These are phyloP conservation scores for Alternaria triticimaculans DNA, from an alignment of 2,329 filamentous ascomycete genomes.

Conservation along the genomic window DNA sequence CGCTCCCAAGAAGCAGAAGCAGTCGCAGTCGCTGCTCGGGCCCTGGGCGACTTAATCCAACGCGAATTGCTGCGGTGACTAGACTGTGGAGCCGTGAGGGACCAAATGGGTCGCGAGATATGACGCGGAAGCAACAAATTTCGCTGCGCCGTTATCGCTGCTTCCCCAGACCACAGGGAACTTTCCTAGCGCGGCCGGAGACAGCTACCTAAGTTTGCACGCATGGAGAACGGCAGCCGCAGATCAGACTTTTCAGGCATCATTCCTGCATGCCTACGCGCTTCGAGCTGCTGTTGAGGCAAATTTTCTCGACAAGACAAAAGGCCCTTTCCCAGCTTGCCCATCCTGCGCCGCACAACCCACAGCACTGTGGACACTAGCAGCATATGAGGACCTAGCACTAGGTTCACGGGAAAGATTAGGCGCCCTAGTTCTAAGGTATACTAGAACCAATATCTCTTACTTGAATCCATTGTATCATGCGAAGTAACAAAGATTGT, in stretches of 20 bases:
- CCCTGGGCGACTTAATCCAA: slow-evolving; percentile 19
- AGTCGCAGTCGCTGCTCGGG: slow-evolving; percentile 9
- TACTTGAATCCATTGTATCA: not conserved
- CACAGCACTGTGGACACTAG: not conserved
- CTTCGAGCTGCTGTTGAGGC: not conserved
- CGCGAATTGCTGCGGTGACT: slow-evolving; percentile 24
- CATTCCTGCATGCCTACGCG: not conserved
- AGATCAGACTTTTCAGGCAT: slow-evolving; percentile 1
- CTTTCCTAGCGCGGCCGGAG: not conserved
- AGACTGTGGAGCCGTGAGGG: slow-evolving; percentile 18
- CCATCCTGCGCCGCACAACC: not conserved
- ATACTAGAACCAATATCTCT: not conserved
- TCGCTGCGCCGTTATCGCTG: slow-evolving; percentile 28
- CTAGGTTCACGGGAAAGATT: not conserved
- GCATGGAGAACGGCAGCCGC: not conserved
- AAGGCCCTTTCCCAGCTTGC: not conserved
- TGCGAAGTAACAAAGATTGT: not conserved
- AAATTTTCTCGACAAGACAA: not conserved
- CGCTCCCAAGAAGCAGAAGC: slow-evolving; percentile 27
- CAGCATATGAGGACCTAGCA: not conserved
- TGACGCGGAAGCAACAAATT: slow-evolving; percentile 40
- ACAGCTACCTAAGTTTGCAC: not conserved
- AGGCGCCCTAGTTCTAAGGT: not conserved
- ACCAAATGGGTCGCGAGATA: slow-evolving; percentile 5
- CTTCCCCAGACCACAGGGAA: slow-evolving; percentile 13